Conservation (phyloP, 768 basidiomycete genomes). For the Rhodotorula kratochvilovae region DNA sequence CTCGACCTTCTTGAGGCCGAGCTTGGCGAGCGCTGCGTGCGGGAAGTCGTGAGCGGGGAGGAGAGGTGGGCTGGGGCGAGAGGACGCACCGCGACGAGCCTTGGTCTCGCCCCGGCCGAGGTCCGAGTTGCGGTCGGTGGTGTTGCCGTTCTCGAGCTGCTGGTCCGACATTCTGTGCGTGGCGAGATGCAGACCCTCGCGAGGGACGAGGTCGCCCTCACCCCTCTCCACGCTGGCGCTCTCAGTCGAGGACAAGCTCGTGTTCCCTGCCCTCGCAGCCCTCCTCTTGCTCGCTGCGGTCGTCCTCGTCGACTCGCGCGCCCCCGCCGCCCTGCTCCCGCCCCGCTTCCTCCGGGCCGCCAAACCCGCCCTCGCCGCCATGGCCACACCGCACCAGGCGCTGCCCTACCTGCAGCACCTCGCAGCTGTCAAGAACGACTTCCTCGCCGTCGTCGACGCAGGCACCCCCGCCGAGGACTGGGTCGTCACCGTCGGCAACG, state of each 20-base stretch:
- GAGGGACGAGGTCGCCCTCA: neutral
- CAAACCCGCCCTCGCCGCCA: neutral
- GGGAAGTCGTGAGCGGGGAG: too few species aligned
- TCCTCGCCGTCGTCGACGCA: constrained; percentile 57
- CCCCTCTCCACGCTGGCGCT: neutral
- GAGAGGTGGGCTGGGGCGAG: neutral
- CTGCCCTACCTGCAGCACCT: neutral
- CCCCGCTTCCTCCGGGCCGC: neutral
- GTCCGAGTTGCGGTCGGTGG: constrained; percentile 9
- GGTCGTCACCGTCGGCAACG: constrained; percentile 86
- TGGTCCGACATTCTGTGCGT: neutral
- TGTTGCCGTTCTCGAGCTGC: constrained; percentile 4
- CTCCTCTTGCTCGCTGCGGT: neutral
- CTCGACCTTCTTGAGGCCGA: constrained; percentile 88
- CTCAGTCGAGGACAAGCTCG: neutral
- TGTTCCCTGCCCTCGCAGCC: neutral
- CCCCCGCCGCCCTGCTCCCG: constrained; percentile 1
- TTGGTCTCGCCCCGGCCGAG: constrained; percentile 28
- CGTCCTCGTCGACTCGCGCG: neutral
- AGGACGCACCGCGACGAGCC: constrained; percentile 26
- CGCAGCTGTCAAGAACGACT: constrained; percentile 53
- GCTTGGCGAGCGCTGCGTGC: constrained; percentile 67
- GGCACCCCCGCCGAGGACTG: constrained; percentile 57
- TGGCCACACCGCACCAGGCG: neutral
- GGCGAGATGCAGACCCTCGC: too few species aligned